Evolutionary conservation across 495 filamentous ascomycete species (phyloP).

Genomic region (Daldinia vernicosa): DNA sequence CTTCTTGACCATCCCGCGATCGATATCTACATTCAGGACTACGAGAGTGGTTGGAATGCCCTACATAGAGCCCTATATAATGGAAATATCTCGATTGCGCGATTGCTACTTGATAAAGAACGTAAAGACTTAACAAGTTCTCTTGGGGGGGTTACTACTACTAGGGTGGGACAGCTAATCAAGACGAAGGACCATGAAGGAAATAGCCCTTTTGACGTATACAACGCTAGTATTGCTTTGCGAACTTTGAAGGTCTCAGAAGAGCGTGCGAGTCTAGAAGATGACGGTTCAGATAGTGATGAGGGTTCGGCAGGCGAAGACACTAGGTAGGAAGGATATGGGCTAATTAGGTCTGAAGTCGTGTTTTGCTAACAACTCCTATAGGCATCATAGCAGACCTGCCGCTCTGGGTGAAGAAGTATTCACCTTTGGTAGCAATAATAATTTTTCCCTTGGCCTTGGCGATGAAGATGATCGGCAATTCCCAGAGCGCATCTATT

Average conservation of each 20-base stretch:
- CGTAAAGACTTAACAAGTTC: constrained; percentile 67
- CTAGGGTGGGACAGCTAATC: constrained; percentile 70
- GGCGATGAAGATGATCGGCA: constrained; percentile 94
- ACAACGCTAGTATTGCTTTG: constrained; percentile 80
- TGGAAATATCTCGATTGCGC: constrained; percentile 88
- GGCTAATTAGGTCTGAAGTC: background rate
- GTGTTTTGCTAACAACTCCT: constrained; percentile 20
- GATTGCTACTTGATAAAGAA: constrained; percentile 80
- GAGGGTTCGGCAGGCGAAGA: constrained; percentile 43
- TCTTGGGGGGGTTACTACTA: constrained; percentile 55
- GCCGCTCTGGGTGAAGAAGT: constrained; percentile 78
- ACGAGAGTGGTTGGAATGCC: constrained; percentile 95
- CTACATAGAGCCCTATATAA: constrained; percentile 92
- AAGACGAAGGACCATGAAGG: constrained; percentile 97
- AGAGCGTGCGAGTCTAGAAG: constrained; percentile 39
- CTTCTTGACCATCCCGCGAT: constrained; percentile 81
- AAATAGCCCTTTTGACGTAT: constrained; percentile 92
- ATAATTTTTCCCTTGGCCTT: constrained; percentile 90
- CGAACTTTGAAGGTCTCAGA: constrained; percentile 51
- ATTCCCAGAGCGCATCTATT: constrained; percentile 80
- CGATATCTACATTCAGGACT: constrained; percentile 86
- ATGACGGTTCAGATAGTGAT: constrained; percentile 56
- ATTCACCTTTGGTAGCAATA: constrained; percentile 93
- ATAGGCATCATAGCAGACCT: constrained; percentile 36
- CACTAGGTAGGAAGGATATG: constrained; percentile 32